Conservation (phyloP, 768 basidiomycete species). For the Candolleomyces eurysporus region DNA sequence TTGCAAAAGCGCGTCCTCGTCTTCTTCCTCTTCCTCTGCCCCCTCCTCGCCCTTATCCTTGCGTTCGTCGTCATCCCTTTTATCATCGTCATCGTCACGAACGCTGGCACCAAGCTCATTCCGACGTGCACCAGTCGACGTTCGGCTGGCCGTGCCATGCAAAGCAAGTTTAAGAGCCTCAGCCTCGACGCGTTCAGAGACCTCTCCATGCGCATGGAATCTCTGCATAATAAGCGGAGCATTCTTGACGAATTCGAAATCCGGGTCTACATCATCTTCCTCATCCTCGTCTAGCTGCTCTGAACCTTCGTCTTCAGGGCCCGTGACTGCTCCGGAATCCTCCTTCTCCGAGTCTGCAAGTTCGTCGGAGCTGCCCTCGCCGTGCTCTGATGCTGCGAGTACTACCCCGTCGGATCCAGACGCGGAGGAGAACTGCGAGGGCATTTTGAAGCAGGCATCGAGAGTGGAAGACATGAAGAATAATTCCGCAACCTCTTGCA, state of each 20-base stretch:
- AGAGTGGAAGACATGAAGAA: conserved; percentile 54
- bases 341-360: too few species aligned
- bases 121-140: background rate
- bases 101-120: too few species aligned
- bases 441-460: conserved; percentile 45
- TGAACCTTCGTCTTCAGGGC: too few species aligned
- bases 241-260: conserved; percentile 37
- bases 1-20: conserved; percentile 40
- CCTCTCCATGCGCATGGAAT: conserved; percentile 46
- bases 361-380: too few species aligned
- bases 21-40: conserved; percentile 12
- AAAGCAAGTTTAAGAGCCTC: conserved; percentile 44
- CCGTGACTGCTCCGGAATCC: too few species aligned
- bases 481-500: conserved; percentile 57
- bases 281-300: conserved; percentile 46
- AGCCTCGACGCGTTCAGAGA: conserved; percentile 37
- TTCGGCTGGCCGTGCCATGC: conserved; percentile 12
- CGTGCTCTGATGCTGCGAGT: too few species aligned
- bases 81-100: too few species aligned
- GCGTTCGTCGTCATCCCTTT: too few species aligned
- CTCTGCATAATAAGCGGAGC: conserved; percentile 48
- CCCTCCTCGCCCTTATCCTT: background rate
- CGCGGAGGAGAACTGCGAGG: conserved; percentile 8
- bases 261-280: conserved; percentile 30
- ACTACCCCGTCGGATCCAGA: too few species aligned